Conservation (phyloP, 2,329 filamentous ascomycete species). For the Calonectria montana region DNA sequence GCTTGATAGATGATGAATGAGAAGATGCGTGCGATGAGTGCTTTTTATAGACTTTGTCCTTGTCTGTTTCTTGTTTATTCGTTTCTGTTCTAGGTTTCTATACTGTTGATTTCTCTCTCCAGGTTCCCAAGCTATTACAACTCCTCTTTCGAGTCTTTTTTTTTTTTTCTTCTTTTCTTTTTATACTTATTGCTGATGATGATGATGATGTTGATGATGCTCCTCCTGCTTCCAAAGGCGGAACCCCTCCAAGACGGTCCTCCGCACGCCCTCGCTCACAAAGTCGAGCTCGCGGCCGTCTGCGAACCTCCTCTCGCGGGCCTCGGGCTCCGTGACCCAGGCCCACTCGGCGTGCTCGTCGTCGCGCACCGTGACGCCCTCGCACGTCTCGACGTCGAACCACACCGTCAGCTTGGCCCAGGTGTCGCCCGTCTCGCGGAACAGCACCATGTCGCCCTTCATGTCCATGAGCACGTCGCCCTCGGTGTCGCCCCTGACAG, state of each 20-base stretch:
- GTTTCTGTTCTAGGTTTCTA: not conserved
- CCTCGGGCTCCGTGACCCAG: slow-evolving; percentile 54
- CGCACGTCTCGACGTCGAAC: slow-evolving; percentile 41
- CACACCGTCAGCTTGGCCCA: slow-evolving; percentile 47
- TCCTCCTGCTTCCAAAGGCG: slow-evolving; percentile 37
- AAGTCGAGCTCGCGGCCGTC: slow-evolving; percentile 45
- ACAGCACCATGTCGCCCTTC: slow-evolving; percentile 37
- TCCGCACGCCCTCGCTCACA: slow-evolving; percentile 47
- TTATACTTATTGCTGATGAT: no score
- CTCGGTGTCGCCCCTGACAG: not conserved
- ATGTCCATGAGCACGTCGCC: slow-evolving; percentile 37
- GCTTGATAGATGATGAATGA: not conserved
- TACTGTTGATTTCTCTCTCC: no score
- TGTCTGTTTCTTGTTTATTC: not conserved
- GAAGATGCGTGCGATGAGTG: not conserved
- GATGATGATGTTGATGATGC: no score
- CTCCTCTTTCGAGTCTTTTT: no score
- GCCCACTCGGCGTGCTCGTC: slow-evolving; percentile 53
- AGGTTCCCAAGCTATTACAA: no score
- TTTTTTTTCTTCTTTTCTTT: not conserved
- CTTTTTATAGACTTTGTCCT: not conserved
- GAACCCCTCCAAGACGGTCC: slow-evolving; percentile 48
- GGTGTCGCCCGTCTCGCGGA: slow-evolving; percentile 33
- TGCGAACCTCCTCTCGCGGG: slow-evolving; percentile 36
- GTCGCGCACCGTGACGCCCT: slow-evolving; percentile 45